These are phyloP conservation scores for Penicillium steckii DNA, from an alignment of 495 filamentous ascomycete species.

Conservation along the genomic window DNA sequence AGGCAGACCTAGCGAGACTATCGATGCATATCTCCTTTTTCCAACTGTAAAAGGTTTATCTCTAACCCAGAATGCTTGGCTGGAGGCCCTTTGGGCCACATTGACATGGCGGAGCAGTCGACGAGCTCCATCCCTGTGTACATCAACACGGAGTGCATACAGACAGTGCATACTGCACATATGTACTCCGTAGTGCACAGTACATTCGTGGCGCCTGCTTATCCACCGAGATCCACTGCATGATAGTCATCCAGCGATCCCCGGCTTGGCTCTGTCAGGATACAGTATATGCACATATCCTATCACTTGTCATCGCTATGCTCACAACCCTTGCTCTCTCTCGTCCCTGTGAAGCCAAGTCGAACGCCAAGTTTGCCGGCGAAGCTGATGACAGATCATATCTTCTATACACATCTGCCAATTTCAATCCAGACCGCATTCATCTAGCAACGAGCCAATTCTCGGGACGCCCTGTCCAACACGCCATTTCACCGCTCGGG, in stretches of 20 bases:
- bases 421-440: conserved; percentile 15
- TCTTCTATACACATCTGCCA: not conserved
- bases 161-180: no score
- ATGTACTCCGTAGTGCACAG: no score
- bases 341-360: no score
- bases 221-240: conserved; percentile 5
- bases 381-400: not conserved
- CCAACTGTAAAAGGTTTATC: no score
- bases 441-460: conserved; percentile 3
- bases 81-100: conserved; percentile 7
- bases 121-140: conserved; percentile 8
- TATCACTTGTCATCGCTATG: not conserved
- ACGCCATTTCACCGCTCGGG: conserved; percentile 21
- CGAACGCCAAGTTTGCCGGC: no score
- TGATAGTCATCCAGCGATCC: not conserved
- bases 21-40: conserved; percentile 11
- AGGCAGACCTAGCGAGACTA: conserved; percentile 17
- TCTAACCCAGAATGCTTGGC: conserved; percentile 30
- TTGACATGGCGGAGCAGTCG: conserved; percentile 15
- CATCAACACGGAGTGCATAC: not conserved
- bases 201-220: no score
- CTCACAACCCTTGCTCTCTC: no score
- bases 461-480: conserved; percentile 16
- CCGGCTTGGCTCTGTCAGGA: not conserved
- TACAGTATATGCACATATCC: no score